phyloP scores from a whole-genome alignment of 352 stramenopile genomes.

The Phytophthora boehmeriae region DNA sequence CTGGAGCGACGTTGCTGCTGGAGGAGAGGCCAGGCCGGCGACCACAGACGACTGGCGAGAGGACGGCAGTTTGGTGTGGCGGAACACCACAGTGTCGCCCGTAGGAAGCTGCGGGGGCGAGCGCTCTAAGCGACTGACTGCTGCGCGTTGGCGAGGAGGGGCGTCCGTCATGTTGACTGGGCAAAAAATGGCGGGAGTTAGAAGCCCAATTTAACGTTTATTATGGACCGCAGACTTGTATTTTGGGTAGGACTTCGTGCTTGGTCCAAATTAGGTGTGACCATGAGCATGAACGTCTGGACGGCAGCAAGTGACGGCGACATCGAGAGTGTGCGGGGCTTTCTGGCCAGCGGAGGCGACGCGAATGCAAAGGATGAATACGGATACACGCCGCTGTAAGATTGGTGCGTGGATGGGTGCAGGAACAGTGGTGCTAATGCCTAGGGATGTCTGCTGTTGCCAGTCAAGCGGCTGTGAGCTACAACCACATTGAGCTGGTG shows the following conservation, averaged over 20 bases:
- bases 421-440: background rate
- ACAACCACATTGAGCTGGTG: slow-evolving; percentile 67
- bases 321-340: slow-evolving; percentile 53
- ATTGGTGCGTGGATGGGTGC: slow-evolving; percentile 12
- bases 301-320: slow-evolving; percentile 67
- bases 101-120: slow-evolving; percentile 24
- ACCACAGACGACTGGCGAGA: slow-evolving; percentile 40
- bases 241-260: no score
- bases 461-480: slow-evolving; percentile 74
- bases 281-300: slow-evolving; percentile 57
- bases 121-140: background rate
- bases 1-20: slow-evolving; percentile 2
- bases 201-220: no score
- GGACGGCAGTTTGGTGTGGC: slow-evolving; percentile 52
- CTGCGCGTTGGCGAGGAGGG: background rate
- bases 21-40: slow-evolving; percentile 18
- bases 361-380: slow-evolving; percentile 67
- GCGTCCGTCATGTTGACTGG: slow-evolving; percentile 3
- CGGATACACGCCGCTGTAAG: slow-evolving; percentile 72
- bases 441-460: background rate
- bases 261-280: no score
- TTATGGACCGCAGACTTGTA: no score
- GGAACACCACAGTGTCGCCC: slow-evolving; percentile 71
- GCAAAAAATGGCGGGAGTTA: no score
- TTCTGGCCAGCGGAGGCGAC: slow-evolving; percentile 50